A percentile compares a stretch with the other conserved stretches of the same genome.
phyloP scores from a whole-genome alignment of 176 grass and related monocot genomes.

The Paspalum vaginatum region DNA sequence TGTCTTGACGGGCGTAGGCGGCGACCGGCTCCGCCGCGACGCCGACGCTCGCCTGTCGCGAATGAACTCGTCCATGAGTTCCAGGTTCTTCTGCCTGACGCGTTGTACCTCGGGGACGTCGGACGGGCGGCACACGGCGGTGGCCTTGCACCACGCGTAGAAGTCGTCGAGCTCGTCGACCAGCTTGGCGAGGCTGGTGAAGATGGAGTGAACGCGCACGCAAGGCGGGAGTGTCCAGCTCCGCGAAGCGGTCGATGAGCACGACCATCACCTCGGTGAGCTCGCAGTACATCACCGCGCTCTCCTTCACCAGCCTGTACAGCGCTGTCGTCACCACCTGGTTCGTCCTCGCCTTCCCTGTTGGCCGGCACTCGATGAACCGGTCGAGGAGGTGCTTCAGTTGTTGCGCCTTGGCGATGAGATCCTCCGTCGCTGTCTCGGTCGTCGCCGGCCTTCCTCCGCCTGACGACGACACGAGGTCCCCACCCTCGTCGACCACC shows the following conservation, averaged over 20 bases:
- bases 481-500: slow-evolving; percentile 4
- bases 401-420: slow-evolving; percentile 49
- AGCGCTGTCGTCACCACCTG: slow-evolving; percentile 51
- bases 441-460: background rate
- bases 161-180: slow-evolving; percentile 69
- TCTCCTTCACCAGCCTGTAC: slow-evolving; percentile 67
- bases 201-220: slow-evolving; percentile 55
- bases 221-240: slow-evolving; percentile 51
- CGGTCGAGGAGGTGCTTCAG: slow-evolving; percentile 59
- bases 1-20: background rate
- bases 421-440: slow-evolving; percentile 42
- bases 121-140: slow-evolving; percentile 52
- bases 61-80: slow-evolving; percentile 84
- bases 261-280: slow-evolving; percentile 55
- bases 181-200: slow-evolving; percentile 55
- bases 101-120: slow-evolving; percentile 63
- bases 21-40: background rate
- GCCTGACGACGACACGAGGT: slow-evolving; percentile 3
- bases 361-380: slow-evolving; percentile 63
- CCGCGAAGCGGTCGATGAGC: slow-evolving; percentile 68
- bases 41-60: slow-evolving; percentile 40
- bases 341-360: slow-evolving; percentile 63
- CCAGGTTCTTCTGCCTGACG: slow-evolving; percentile 65
- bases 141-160: slow-evolving; percentile 58
- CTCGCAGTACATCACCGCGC: slow-evolving; percentile 65